Evolutionary conservation across 2,329 filamentous ascomycete genomes (phyloP).

Genomic region (Didymella pomorum): DNA sequence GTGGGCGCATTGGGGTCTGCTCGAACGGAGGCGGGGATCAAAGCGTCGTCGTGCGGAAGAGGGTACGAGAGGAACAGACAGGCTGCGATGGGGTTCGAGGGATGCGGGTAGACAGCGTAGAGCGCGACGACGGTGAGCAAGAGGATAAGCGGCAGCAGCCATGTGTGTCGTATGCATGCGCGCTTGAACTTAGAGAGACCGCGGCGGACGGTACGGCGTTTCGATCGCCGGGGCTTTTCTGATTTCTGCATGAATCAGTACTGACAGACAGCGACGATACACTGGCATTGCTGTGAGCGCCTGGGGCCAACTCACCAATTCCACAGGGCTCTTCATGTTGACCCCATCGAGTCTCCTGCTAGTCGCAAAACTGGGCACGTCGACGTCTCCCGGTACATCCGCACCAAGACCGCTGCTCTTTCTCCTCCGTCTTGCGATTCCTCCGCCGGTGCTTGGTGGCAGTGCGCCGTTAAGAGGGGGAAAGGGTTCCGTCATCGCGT

Average conservation of each 20-base stretch:
- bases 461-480: slow-evolving; percentile 38
- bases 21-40: slow-evolving; percentile 38
- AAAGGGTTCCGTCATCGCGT: slow-evolving; percentile 45
- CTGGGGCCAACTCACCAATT: slow-evolving; percentile 28
- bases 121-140: slow-evolving; percentile 68
- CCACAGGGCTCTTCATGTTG: slow-evolving; percentile 16
- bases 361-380: slow-evolving; percentile 60
- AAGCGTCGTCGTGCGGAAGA: slow-evolving; percentile 61
- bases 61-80: slow-evolving; percentile 93
- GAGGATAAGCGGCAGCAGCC: slow-evolving; percentile 74
- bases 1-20: slow-evolving; percentile 51
- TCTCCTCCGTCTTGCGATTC: slow-evolving; percentile 44
- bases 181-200: slow-evolving; percentile 57
- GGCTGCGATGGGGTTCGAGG: slow-evolving; percentile 78
- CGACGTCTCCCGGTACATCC: slow-evolving; percentile 62
- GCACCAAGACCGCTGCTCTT: slow-evolving; percentile 60
- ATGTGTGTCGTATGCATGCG: slow-evolving; percentile 63
- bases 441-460: slow-evolving; percentile 26
- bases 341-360: slow-evolving; percentile 27
- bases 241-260: slow-evolving; percentile 27
- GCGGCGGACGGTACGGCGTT: slow-evolving; percentile 56
- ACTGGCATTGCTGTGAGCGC: not conserved
- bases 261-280: too few relatives aligned
- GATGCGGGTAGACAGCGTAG: slow-evolving; percentile 78
- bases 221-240: slow-evolving; percentile 51